Percentiles rank a stretch among this genome's conserved stretches.
These are phyloP conservation scores for Septoria linicola DNA, from an alignment of 2,329 filamentous ascomycete species.

Conservation along the genomic window DNA sequence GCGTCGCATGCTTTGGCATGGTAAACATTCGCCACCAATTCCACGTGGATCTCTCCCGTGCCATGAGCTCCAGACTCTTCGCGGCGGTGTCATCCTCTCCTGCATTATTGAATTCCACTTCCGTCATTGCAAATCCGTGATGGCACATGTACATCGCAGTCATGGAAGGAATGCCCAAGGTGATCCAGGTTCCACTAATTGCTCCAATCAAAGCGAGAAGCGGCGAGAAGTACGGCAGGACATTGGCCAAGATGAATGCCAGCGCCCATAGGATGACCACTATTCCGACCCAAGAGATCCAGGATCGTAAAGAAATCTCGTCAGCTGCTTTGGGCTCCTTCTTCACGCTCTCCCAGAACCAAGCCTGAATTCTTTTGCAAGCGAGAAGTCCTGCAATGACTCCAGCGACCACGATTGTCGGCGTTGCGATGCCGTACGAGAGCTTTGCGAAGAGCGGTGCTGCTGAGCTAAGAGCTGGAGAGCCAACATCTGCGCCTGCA, in stretches of 20 bases:
- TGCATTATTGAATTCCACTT: not conserved
- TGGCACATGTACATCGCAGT: constrained; percentile 24
- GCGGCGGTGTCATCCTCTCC: constrained; percentile 5
- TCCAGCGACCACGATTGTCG: constrained; percentile 69
- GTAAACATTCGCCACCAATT: constrained; percentile 15
- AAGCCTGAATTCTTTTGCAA: constrained; percentile 61
- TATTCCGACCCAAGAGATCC: constrained; percentile 56
- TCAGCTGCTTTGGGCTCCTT: constrained; percentile 31
- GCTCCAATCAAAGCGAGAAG: constrained; percentile 62
- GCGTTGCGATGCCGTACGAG: constrained; percentile 67
- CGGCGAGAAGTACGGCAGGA: constrained; percentile 67
- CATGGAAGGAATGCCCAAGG: constrained; percentile 25
- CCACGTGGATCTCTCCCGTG: not conserved
- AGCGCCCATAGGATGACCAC: constrained; percentile 57
- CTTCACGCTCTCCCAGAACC: constrained; percentile 11
- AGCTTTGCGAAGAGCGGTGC: constrained; percentile 57
- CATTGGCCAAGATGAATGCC: constrained; percentile 67
- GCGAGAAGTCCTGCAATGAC: constrained; percentile 69
- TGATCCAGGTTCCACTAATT: constrained; percentile 68
- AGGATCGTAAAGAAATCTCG: constrained; percentile 30
- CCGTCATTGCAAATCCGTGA: constrained; percentile 8
- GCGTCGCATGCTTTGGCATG: not conserved
- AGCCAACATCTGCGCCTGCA: constrained; percentile 60
- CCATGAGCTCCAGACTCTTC: not conserved
- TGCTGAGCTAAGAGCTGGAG: constrained; percentile 65